A percentile compares a stretch with the other conserved stretches of the same genome.
phyloP scores from a whole-genome alignment of 2,329 filamentous ascomycete genomes.

The Lachnellula suecica region DNA sequence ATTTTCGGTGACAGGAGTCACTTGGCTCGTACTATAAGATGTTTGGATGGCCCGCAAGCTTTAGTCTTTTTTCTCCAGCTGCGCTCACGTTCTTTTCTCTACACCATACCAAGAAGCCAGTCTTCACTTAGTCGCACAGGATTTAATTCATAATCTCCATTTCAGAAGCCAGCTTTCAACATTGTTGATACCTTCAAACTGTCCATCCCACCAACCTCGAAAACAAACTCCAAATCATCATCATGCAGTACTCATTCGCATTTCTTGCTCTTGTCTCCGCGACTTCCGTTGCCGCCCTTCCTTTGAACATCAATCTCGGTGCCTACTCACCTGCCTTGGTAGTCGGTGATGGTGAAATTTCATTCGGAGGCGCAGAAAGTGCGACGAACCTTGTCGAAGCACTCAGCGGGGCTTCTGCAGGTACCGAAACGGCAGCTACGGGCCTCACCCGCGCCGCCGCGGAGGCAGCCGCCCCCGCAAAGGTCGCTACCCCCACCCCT shows the following conservation, averaged over 20 bases:
- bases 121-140: conserved; percentile 12
- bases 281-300: conserved; percentile 36
- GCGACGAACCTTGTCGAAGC: conserved; percentile 44
- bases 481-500: conserved; percentile 1
- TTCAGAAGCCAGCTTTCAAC: conserved; percentile 2
- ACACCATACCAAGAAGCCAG: conserved; percentile 21
- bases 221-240: too few species aligned
- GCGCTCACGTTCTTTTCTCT: conserved; percentile 27
- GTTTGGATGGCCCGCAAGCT: too few species aligned
- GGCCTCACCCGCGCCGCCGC: too few species aligned
- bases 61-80: conserved; percentile 24
- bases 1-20: too few species aligned
- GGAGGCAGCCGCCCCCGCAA: not conserved
- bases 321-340: conserved; percentile 51
- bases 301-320: conserved; percentile 52
- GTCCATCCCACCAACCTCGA: not conserved
- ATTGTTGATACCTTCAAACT: conserved; percentile 1
- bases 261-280: conserved; percentile 18
- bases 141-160: conserved; percentile 13
- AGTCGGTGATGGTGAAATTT: conserved; percentile 53
- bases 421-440: conserved; percentile 17
- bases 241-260: conserved; percentile 21
- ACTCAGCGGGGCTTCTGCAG: conserved; percentile 41
- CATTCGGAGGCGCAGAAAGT: conserved; percentile 42
- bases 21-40: too few species aligned